Conservation (phyloP, 192 early-diverging fungal genomes). For the Neocallimastix lanati region DNA sequence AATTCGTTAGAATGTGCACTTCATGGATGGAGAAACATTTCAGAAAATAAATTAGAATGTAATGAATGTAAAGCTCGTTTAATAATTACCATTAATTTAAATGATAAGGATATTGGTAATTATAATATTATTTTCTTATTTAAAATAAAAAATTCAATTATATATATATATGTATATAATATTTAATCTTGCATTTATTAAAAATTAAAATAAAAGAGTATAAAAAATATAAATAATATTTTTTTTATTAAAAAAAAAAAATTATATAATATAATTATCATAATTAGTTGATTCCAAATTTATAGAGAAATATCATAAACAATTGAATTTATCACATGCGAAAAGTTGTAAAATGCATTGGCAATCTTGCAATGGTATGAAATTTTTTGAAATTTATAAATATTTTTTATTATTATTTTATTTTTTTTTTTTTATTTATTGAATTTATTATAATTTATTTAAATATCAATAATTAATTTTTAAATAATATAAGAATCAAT, state of each 20-base stretch:
- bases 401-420: not conserved
- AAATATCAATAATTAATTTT: not conserved
- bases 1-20: not conserved
- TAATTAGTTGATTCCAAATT: not conserved
- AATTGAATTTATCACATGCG: not conserved
- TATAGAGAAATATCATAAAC: not conserved
- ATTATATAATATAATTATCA: no score
- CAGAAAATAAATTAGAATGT: not conserved
- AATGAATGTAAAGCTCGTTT: not conserved
- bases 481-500: not conserved
- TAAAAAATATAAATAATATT: no score
- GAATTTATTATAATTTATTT: no score
- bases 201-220: no score
- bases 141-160: no score
- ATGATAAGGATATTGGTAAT: not conserved
- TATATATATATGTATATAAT: no score
- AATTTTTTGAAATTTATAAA: no score
- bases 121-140: not conserved
- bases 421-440: not conserved
- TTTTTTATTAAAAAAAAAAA: no score
- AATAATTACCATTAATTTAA: not conserved
- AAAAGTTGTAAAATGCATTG: not conserved
- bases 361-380: not conserved
- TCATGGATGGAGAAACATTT: not conserved
- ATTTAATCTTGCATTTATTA: no score